phyloP scores from a whole-genome alignment of 2,329 filamentous ascomycete genomes.

The Ceratocystis alfenasii region DNA sequence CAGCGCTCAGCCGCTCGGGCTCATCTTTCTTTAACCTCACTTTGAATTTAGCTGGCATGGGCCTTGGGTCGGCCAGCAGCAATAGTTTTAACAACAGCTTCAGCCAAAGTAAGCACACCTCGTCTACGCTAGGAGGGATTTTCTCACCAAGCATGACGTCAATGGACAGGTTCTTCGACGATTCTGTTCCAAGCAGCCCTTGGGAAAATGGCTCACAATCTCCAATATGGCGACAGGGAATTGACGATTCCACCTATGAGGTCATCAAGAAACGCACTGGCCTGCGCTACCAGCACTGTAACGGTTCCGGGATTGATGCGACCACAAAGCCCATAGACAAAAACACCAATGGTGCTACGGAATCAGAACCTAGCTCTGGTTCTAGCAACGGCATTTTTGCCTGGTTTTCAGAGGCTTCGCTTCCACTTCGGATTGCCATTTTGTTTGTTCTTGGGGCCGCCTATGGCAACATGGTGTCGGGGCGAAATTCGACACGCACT shows the following conservation, averaged over 20 bases:
- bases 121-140: slow-evolving; percentile 82
- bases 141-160: slow-evolving; percentile 58
- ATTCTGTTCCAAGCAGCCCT: slow-evolving; percentile 45
- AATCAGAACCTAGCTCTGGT: background rate
- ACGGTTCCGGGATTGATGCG: slow-evolving; percentile 6
- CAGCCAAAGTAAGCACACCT: slow-evolving; percentile 26
- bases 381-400: background rate
- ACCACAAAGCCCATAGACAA: slow-evolving; percentile 6
- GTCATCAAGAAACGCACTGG: slow-evolving; percentile 34
- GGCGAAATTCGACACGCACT: slow-evolving; percentile 6
- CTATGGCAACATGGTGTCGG: slow-evolving; percentile 19
- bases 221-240: slow-evolving; percentile 38
- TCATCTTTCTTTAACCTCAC: slow-evolving; percentile 48
- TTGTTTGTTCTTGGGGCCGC: slow-evolving; percentile 64
- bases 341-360: background rate
- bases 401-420: slow-evolving; percentile 33
- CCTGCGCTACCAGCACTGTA: slow-evolving; percentile 21
- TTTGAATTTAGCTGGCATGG: slow-evolving; percentile 67
- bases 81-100: too few relatives aligned
- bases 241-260: slow-evolving; percentile 36
- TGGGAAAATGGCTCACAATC: slow-evolving; percentile 70
- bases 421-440: slow-evolving; percentile 46
- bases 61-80: background rate
- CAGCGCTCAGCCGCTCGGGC: slow-evolving; percentile 24
- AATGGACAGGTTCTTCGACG: slow-evolving; percentile 37